These are phyloP conservation scores for Gastrolobium bilobum DNA, from an alignment of 306 rosid species.

Conservation along the genomic window DNA sequence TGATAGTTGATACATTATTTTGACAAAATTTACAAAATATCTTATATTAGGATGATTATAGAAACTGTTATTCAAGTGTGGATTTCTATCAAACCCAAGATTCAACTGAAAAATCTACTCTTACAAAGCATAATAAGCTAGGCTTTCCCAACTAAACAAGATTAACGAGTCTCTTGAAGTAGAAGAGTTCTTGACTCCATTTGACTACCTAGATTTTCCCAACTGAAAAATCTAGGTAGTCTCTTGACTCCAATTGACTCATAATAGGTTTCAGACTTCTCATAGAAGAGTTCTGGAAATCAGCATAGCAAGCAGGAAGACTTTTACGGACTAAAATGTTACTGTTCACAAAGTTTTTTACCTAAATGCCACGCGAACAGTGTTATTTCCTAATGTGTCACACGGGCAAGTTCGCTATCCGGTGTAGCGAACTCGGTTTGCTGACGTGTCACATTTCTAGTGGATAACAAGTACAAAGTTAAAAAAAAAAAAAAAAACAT, in stretches of 20 bases:
- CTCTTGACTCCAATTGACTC: slow-evolving; percentile 4
- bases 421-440: no score
- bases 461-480: no score
- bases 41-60: neutral
- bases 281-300: neutral
- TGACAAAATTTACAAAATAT: neutral
- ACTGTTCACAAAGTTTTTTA: no score
- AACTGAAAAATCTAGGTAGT: neutral
- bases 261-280: neutral
- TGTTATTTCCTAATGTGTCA: no score
- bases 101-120: neutral
- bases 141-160: neutral
- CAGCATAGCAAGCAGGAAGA: no score
- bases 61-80: neutral
- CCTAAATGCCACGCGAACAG: no score
- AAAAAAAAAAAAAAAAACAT: no score
- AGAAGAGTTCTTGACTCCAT: neutral
- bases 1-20: neutral
- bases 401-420: no score
- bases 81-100: neutral
- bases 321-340: no score
- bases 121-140: neutral
- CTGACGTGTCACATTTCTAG: no score
- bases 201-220: slow-evolving; percentile 17
- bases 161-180: neutral